Base-by-base conservation (phyloP, 2,329 filamentous ascomycete species). In the Cladosporium sp. region DNA sequence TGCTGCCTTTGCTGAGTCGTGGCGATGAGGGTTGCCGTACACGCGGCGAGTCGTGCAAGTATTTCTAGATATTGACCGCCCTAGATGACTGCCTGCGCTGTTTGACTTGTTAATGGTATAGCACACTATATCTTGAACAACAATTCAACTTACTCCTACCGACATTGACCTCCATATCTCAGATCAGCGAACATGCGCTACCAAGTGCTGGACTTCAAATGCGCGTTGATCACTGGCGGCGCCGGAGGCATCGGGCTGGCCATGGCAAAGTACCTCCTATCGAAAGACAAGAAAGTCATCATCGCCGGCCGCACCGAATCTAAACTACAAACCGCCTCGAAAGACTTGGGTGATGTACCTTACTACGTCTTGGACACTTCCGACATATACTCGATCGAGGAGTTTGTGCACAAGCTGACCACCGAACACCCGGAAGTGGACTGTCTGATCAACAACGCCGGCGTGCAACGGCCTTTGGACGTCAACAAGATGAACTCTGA, bases 361-460 rank as follows among this genome's bases (percentile, higher is more conserved):
- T 88, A 86, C 70, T 86, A 86, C 67, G 78, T 79, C 28, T 75
- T 83, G 0, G 85, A 88, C 71, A 85, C 83, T 0, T 81, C 84
- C 61, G 75, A 82, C 3, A 78, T 80, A 0, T 61, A 73, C 0
- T 71, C 76, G 1, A 82, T 86, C 10, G 77, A 82, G 0, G 52
- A 61, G 0, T 86, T 87, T 67, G 75, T 83, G 62, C 65, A 78
- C 50, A 78, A 77, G 18, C 71, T 87, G 50, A 81, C 78, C 3
- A 68, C 67, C 2, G 80, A 85, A 6, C 82, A 87, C 69, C 84
- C 83, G 0, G 81, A 85, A 6, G 72, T 87, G 2, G 85, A 88
- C 74, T 87, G 84, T 68, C 72, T 88, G 0, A 77, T 88, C 71
- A 88, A 87, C 76, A 87, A 88, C 64, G 85, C 85, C 0, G 85